phyloP scores from a whole-genome alignment of 2,329 filamentous ascomycete genomes.

The Phoma sp. region DNA sequence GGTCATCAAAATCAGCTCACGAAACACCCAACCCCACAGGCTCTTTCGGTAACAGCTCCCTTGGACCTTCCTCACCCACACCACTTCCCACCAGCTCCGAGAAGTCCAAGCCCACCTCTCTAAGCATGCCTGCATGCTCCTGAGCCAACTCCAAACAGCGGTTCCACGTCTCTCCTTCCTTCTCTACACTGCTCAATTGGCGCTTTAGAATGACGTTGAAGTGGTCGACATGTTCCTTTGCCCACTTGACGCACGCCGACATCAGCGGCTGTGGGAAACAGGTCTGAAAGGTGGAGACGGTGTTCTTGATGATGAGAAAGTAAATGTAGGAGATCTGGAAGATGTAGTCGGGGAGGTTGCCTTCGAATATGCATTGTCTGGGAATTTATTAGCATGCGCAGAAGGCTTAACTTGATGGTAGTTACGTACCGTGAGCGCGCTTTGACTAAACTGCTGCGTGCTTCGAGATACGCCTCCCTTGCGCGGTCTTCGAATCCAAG shows the following conservation, averaged over 20 bases:
- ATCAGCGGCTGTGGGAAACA: constrained; percentile 82
- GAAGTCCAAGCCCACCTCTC: constrained; percentile 90
- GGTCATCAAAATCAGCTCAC: neutral
- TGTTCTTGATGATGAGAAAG: constrained; percentile 93
- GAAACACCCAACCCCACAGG: constrained; percentile 41
- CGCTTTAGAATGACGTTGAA: constrained; percentile 84
- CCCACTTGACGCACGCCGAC: constrained; percentile 96
- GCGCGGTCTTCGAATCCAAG: constrained; percentile 91
- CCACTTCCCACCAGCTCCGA: constrained; percentile 72
- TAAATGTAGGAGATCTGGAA: constrained; percentile 96
- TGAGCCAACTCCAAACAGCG: constrained; percentile 83
- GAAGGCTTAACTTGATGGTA: neutral
- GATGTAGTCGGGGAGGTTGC: constrained; percentile 89
- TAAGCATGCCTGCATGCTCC: constrained; percentile 78
- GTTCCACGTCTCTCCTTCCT: constrained; percentile 75
- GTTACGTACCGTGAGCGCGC: constrained; percentile 74
- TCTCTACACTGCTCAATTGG: constrained; percentile 86
- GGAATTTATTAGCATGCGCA: constrained; percentile 23
- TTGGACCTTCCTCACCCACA: constrained; percentile 15
- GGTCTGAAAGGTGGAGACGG: constrained; percentile 82
- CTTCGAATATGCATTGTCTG: constrained; percentile 94
- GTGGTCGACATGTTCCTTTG: constrained; percentile 90
- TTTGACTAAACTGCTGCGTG: constrained; percentile 77
- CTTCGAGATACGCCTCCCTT: constrained; percentile 82
- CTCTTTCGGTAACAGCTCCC: neutral